Conservation (phyloP, 1,139 yeast species). For the Suhomyces taliae region DNA sequence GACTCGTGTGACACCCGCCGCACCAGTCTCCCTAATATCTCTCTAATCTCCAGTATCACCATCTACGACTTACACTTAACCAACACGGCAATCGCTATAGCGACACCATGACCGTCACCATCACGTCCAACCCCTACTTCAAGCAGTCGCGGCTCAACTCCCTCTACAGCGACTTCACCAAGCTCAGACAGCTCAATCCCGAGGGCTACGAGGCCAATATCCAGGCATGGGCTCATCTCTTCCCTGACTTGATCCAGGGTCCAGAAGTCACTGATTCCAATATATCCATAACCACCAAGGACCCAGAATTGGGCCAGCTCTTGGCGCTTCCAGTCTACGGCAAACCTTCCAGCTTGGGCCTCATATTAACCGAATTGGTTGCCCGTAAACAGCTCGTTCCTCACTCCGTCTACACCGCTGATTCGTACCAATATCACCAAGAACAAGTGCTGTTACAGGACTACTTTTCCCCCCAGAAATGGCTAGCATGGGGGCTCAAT, state of each 20-base stretch:
- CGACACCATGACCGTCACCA: neutral
- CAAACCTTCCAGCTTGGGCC: conserved; percentile 26
- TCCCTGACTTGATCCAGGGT: conserved; percentile 22
- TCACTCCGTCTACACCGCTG: conserved; percentile 5
- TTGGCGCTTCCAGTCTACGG: conserved; percentile 32
- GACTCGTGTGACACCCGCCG: no score
- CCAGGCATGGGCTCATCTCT: conserved; percentile 54
- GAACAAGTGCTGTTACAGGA: conserved; percentile 9
- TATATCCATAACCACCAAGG: conserved; percentile 23
- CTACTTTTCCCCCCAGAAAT: conserved; percentile 21
- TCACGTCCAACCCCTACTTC: conserved; percentile 29
- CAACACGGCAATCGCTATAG: no score
- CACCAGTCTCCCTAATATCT: no score
- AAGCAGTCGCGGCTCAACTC: conserved; percentile 56
- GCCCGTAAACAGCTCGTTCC: conserved; percentile 24
- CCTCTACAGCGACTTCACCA: conserved; percentile 60
- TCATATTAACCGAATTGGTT: conserved; percentile 29
- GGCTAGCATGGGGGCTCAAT: conserved; percentile 22
- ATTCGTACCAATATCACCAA: conserved; percentile 5
- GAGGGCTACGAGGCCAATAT: conserved; percentile 74
- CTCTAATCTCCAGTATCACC: no score
- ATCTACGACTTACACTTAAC: no score
- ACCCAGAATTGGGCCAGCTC: conserved; percentile 21
- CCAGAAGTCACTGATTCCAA: conserved; percentile 18
- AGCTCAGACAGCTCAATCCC: conserved; percentile 52